Base-by-base conservation (phyloP, 352 stramenopile species). In the Pythium myriotylum region DNA sequence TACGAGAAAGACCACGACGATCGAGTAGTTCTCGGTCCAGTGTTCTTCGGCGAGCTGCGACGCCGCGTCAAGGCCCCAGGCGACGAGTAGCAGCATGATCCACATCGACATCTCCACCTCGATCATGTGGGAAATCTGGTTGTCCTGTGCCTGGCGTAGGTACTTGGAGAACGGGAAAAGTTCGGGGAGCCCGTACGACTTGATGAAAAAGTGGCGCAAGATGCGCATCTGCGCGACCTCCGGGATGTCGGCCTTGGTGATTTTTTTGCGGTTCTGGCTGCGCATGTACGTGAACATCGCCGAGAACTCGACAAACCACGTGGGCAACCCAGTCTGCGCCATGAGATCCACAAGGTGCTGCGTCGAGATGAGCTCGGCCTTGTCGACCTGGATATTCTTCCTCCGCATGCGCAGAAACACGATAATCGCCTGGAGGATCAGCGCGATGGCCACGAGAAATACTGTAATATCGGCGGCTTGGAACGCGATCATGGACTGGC, bases 51-150 rank as follows among this genome's bases (percentile, higher is more conserved):
- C 24, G 16, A 55, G 12, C 22, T 57, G 23, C n/a, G 62, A 33
- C 13, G 57, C 19, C 12, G 14, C 46, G 12, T 52, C 45, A 1
- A 70, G n/a, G 16, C 2, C 62, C 62, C 62, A 70, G 19, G 33
- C 43, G 26, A 60, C 24, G 40, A 65, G 43, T 33, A 70, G 49
- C 48, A 72, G 26, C 2, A 72, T 37, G 29, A 68, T 50, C 65
- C 65, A 93, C 65, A 77, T 88, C 6, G 77, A 82, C 17, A 87
- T 73, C 35, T 90, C 62, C 3, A 93, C 80, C 19, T 93, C 81
- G 37, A 93, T 88, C 73, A 93, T 84, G 59, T 93, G 76, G 16
- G 73, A 86, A 51, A 93, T 89, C 59, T 93, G 79, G 62, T 81
- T 89, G 14, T 86, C 81, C 66, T 91, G 84, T 2, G 78, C 81